Conservation (phyloP, 2,329 filamentous ascomycete species). For the Claviceps maximensis region DNA sequence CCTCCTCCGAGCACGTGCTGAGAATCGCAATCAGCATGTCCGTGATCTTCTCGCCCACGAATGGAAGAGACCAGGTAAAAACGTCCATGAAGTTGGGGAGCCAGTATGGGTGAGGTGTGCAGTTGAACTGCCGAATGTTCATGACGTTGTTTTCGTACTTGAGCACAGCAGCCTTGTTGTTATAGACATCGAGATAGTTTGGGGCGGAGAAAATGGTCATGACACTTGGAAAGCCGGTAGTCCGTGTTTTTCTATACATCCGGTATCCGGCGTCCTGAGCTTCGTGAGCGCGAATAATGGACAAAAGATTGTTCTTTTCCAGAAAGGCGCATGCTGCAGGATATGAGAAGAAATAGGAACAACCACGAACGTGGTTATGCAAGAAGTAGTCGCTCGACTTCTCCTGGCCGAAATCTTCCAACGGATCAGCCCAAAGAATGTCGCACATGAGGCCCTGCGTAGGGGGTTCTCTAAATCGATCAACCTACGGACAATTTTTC, state of each 20-base stretch:
- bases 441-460: slow-evolving; percentile 99
- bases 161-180: slow-evolving; percentile 97
- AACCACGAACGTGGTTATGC: slow-evolving; percentile 96
- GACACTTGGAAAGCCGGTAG: slow-evolving; percentile 94
- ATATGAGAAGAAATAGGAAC: slow-evolving; percentile 99
- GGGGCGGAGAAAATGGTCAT: slow-evolving; percentile 99
- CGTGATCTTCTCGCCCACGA: slow-evolving; percentile 97
- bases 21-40: slow-evolving; percentile 99
- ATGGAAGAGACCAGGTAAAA: slow-evolving; percentile 98
- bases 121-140: slow-evolving; percentile 99
- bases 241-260: slow-evolving; percentile 98
- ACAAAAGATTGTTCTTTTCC: slow-evolving; percentile 97
- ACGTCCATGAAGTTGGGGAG: slow-evolving; percentile 99
- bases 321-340: slow-evolving; percentile 93
- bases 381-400: slow-evolving; percentile 96
- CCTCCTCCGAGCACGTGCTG: slow-evolving; percentile 98
- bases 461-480: slow-evolving; percentile 93
- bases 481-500: slow-evolving; percentile 47
- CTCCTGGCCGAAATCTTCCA: slow-evolving; percentile 97
- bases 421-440: slow-evolving; percentile 94
- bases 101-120: slow-evolving; percentile 98
- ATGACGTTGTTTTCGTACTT: slow-evolving; percentile 99
- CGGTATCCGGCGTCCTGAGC: slow-evolving; percentile 96
- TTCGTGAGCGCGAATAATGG: slow-evolving; percentile 93
- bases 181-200: slow-evolving; percentile 98